Conservation (phyloP, 169 alveolate species). For the Sarcocystis neurona region DNA sequence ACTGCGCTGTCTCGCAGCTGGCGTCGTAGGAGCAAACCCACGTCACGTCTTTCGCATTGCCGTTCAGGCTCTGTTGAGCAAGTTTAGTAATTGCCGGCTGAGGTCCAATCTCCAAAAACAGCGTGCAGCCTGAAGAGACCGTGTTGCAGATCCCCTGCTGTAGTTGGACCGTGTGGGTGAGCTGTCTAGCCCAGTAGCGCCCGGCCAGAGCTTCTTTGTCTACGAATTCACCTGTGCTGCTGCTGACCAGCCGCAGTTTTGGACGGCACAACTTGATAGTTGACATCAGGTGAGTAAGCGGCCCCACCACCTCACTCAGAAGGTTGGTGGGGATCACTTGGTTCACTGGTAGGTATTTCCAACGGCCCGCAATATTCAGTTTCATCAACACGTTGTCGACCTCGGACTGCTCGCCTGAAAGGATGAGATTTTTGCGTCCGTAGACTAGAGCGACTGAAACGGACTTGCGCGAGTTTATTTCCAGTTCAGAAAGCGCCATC, state of each 20-base stretch:
- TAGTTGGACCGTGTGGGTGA: constrained; percentile 55
- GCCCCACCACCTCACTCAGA: constrained; percentile 62
- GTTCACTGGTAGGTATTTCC: constrained; percentile 58
- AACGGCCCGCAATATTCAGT: constrained; percentile 63
- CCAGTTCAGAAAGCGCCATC: constrained; percentile 78
- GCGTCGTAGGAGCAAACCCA: constrained; percentile 63
- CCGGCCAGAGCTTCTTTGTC: constrained; percentile 58
- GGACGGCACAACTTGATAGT: constrained; percentile 66
- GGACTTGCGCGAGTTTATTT: constrained; percentile 64
- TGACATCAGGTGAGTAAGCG: constrained; percentile 68
- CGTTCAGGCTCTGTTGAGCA: constrained; percentile 66
- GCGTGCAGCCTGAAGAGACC: constrained; percentile 61
- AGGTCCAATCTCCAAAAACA: constrained; percentile 65
- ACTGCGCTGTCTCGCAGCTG: background rate
- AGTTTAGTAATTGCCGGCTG: constrained; percentile 51
- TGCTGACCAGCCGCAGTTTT: constrained; percentile 66
- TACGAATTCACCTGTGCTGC: constrained; percentile 69
- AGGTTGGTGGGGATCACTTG: constrained; percentile 65
- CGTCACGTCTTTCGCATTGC: constrained; percentile 56
- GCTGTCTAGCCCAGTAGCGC: constrained; percentile 65
- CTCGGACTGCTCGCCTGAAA: constrained; percentile 71
- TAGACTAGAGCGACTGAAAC: constrained; percentile 67
- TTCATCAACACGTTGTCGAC: constrained; percentile 69
- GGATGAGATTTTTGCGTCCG: constrained; percentile 66
- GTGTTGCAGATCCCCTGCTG: constrained; percentile 59